A percentile compares a stretch with the other conserved stretches of the same genome.
Evolutionary conservation across 1,284 basidiomycete genomes (phyloP).

Genomic region (Marasmius fiardii): DNA sequence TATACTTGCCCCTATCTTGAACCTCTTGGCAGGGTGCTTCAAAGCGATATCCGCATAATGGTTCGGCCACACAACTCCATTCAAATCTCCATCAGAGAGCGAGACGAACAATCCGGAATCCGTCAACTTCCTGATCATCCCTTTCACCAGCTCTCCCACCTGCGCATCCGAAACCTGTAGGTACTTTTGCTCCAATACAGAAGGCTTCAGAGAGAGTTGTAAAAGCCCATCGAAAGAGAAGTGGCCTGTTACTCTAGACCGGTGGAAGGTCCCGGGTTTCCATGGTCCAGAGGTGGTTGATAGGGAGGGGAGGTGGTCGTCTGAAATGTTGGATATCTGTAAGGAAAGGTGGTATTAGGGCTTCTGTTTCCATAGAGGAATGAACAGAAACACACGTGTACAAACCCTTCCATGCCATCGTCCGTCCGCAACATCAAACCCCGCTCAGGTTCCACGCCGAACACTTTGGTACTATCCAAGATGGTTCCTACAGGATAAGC

Average conservation of each 20-base stretch:
- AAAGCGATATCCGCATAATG: conserved; percentile 95
- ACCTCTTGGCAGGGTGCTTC: conserved; percentile 91
- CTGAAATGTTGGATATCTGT: conserved; percentile 92
- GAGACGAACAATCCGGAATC: conserved; percentile 82
- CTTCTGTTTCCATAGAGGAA: not conserved
- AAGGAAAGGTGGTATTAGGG: conserved; percentile 7
- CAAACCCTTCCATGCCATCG: conserved; percentile 71
- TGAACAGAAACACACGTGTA: conserved; percentile 63
- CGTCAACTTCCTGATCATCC: conserved; percentile 80
- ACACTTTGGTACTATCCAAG: conserved; percentile 71
- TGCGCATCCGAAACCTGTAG: conserved; percentile 83
- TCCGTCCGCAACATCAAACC: conserved; percentile 73
- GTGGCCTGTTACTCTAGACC: conserved; percentile 88
- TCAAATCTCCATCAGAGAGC: conserved; percentile 81
- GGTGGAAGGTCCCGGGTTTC: conserved; percentile 78
- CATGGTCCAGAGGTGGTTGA: conserved; percentile 70
- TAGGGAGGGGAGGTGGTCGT: conserved; percentile 83
- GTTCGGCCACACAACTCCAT: conserved; percentile 91
- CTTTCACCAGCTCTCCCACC: conserved; percentile 83
- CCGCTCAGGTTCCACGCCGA: conserved; percentile 75
- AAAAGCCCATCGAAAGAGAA: conserved; percentile 87
- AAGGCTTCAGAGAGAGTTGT: conserved; percentile 82
- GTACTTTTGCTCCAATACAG: conserved; percentile 85
- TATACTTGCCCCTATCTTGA: conserved; percentile 81
- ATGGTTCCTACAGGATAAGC: conserved; percentile 73